A percentile compares a stretch with the other conserved stretches of the same genome.
Evolutionary conservation across 148 eudicot genomes (phyloP).

Genomic region (Rhododendron vialii): DNA sequence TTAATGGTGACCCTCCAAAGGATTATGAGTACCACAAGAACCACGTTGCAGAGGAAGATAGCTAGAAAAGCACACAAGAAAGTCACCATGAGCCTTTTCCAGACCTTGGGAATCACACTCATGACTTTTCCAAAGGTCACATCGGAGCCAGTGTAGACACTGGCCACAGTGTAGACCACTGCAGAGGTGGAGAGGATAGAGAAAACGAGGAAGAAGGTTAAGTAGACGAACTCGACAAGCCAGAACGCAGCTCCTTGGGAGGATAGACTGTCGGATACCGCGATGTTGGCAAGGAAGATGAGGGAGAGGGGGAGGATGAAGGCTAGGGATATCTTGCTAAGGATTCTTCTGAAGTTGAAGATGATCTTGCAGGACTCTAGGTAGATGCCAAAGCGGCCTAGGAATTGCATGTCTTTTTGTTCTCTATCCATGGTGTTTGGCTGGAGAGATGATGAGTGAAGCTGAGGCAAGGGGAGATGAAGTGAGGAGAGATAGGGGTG

Average conservation of each 20-base stretch:
- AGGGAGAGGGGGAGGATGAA: conserved; percentile 31
- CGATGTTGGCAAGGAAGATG: conserved; percentile 25
- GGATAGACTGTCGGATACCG: conserved; percentile 13
- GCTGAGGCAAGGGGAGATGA: no score
- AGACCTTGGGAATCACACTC: conserved; percentile 33
- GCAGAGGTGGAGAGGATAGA: conserved; percentile 30
- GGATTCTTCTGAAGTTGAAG: conserved; percentile 13
- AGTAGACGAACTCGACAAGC: conserved; percentile 17
- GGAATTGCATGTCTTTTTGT: conserved; percentile 30
- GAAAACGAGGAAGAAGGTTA: conserved; percentile 10
- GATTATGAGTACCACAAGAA: neutral
- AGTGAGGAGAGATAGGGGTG: no score
- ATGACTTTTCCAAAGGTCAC: conserved; percentile 19
- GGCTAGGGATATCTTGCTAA: conserved; percentile 19
- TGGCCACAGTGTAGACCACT: conserved; percentile 27
- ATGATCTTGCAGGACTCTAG: conserved; percentile 24
- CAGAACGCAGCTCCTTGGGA: conserved; percentile 6
- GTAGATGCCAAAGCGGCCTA: conserved; percentile 15
- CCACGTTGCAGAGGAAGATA: conserved; percentile 12
- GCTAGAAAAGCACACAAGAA: conserved; percentile 15
- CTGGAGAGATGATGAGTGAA: no score
- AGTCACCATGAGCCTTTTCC: conserved; percentile 29
- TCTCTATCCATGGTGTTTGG: conserved; percentile 24
- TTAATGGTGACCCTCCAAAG: neutral
- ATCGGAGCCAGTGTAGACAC: conserved; percentile 20